Evolutionary conservation across 345 rosid genomes (phyloP), one percentile per base, ranked within the genome.

Genomic region (Diplotaxis tenuifolia): DNA sequence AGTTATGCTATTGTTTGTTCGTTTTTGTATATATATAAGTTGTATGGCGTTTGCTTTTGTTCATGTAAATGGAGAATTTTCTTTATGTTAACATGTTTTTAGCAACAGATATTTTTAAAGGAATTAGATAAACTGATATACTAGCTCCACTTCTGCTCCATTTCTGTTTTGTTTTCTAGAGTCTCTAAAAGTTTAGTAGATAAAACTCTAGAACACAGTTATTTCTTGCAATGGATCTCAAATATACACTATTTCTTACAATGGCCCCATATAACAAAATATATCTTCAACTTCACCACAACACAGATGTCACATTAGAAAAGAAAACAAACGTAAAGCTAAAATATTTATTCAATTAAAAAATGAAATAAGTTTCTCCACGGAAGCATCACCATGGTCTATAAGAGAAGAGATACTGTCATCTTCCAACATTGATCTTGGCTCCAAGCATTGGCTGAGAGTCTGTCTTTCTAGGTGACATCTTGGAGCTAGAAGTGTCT

Each of bases 341-440:
- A 25, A 56, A 25, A 56, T 27, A 4, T 56, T 56, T 59, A 4
- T 66, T 16, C 2, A 45, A 45, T 58, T 6, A 59, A 70, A 57
- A 70, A 45, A 14, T 60, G 59, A 52, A 29, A 63, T 53, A 6
- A 25, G 69, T 72, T 22, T 23, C 7, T 62, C 18, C 58, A 20
- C 54, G 53, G 68, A 67, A 74, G 22, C 21, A 74, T 54, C 42
- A 53, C 28, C 25, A 23, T 38, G 25, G 1, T n/a, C 29, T 62
- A 36, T 6, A 29, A 32, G 50, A 42, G 36, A 56, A 15, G 50
- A 53, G 32, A 32, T 36, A 52, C 38, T 70, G 1, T 76, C 58
- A 76, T 76, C 79, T 54, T 63, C 71, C 71, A n/a, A 57, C 66
- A 4, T 32, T 70, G 18, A 70, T 56, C 27, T 54, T 31, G 20